phyloP scores from a whole-genome alignment of 345 rosid genomes.

The Turritis glabra region DNA sequence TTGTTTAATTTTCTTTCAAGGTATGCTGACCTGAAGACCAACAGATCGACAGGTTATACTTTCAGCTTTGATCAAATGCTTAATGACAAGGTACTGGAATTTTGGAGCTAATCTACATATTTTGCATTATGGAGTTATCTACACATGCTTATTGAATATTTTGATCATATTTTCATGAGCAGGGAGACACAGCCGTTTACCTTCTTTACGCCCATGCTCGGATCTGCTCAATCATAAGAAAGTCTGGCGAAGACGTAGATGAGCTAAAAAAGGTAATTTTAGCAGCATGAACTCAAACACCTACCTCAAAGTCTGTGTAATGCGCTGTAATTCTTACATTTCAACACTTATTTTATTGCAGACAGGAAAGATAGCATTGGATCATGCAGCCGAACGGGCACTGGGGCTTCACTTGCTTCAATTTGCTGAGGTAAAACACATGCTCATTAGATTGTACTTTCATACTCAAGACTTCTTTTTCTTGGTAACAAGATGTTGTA shows the following conservation, averaged over 20 bases:
- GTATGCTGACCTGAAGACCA: constrained; percentile 82
- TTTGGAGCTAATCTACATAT: background rate
- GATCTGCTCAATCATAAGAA: constrained; percentile 85
- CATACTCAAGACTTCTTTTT: background rate
- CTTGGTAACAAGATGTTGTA: background rate
- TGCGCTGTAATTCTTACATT: background rate
- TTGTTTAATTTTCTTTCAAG: constrained; percentile 38
- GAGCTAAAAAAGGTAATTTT: constrained; percentile 68
- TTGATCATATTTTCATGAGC: constrained; percentile 20
- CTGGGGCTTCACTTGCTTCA: constrained; percentile 72
- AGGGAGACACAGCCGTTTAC: constrained; percentile 93
- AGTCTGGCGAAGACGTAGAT: constrained; percentile 68
- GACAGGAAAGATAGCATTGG: constrained; percentile 54
- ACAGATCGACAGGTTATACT: constrained; percentile 58
- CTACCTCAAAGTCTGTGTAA: background rate
- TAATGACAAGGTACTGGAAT: constrained; percentile 60
- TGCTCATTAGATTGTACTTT: background rate
- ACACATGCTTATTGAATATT: background rate
- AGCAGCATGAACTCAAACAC: background rate
- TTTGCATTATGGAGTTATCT: constrained; percentile 1
- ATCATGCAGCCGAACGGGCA: constrained; percentile 60
- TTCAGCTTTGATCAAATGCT: constrained; percentile 83
- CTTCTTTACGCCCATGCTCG: constrained; percentile 89
- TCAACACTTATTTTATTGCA: constrained; percentile 18
- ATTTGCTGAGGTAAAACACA: constrained; percentile 59